Conservation (phyloP, 2,329 filamentous ascomycete species). For the Colletotrichum coccodes region DNA sequence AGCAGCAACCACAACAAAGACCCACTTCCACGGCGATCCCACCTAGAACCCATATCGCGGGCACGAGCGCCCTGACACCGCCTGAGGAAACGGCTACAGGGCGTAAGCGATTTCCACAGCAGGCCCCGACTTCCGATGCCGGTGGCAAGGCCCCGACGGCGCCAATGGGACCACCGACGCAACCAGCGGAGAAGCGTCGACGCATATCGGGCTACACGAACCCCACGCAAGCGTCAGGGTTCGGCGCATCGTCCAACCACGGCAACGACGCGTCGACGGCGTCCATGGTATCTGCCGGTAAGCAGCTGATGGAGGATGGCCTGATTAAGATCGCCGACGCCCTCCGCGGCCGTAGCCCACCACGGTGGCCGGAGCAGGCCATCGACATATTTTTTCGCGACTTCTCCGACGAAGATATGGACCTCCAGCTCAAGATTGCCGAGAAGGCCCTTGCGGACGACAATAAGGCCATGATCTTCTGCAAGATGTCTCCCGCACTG, state of each 20-base stretch:
- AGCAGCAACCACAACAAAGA: conserved; percentile 38
- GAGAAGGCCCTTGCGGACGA: conserved; percentile 68
- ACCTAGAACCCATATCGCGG: conserved; percentile 50
- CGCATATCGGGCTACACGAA: conserved; percentile 43
- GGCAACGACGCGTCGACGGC: conserved; percentile 42
- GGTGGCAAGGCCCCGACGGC: conserved; percentile 29
- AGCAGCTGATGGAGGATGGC: conserved; percentile 47
- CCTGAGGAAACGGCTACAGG: conserved; percentile 60
- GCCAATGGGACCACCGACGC: conserved; percentile 30
- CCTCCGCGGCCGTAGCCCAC: conserved; percentile 48
- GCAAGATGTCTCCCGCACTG: conserved; percentile 66
- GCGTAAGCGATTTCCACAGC: conserved; percentile 52
- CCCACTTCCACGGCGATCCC: conserved; percentile 49
- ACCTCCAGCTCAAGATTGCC: conserved; percentile 68
- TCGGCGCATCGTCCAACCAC: conserved; percentile 31
- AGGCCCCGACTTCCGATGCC: conserved; percentile 29
- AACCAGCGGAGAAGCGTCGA: conserved; percentile 44
- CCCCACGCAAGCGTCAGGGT: conserved; percentile 15
- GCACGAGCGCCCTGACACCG: conserved; percentile 61
- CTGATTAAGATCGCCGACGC: conserved; percentile 50
- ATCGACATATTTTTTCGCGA: conserved; percentile 69
- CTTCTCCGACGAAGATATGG: conserved; percentile 65
- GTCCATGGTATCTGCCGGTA: conserved; percentile 36
- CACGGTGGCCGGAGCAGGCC: conserved; percentile 66
- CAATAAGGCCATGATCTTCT: conserved; percentile 70